A percentile compares a stretch with the other conserved stretches of the same genome.
Evolutionary conservation across 2,329 filamentous ascomycete genomes (phyloP).

Genomic region (Sarocladiaceae sp.): DNA sequence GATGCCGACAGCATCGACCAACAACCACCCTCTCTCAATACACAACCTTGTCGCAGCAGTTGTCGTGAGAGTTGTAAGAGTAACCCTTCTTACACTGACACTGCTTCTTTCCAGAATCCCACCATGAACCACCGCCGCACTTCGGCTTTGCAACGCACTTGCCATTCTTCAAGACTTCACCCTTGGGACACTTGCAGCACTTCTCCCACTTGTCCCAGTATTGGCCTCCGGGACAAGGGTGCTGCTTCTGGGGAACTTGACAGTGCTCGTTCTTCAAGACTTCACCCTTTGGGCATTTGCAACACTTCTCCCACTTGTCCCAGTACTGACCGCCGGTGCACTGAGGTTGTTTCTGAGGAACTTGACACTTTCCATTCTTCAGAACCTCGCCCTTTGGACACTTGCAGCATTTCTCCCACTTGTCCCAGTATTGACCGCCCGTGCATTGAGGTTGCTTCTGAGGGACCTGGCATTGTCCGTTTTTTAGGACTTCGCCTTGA

Average conservation of each 20-base stretch:
- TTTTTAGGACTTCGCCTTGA: background rate
- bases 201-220: background rate
- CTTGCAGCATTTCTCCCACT: background rate
- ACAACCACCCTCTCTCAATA: too few species aligned
- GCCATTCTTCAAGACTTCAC: background rate
- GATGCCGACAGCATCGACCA: too few species aligned
- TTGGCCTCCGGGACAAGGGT: background rate
- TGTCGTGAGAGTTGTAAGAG: background rate
- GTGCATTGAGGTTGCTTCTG: background rate
- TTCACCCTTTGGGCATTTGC: background rate
- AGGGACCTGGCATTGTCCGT: background rate
- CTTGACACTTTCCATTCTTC: background rate
- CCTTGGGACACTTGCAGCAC: slow-evolving; percentile 1
- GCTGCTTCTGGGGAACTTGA: background rate
- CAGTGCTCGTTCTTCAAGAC: background rate
- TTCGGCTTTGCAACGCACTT: slow-evolving; percentile 1
- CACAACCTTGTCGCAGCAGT: slow-evolving; percentile 6
- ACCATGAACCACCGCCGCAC: slow-evolving; percentile 3
- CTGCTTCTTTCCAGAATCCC: background rate
- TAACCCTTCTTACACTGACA: background rate
- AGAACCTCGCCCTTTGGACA: background rate
- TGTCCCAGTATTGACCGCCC: background rate
- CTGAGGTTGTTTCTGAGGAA: background rate
- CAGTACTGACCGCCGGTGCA: background rate
- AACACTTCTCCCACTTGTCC: background rate